These are phyloP conservation scores for Podospora australis DNA, from an alignment of 495 filamentous ascomycete genomes.

Conservation along the genomic window DNA sequence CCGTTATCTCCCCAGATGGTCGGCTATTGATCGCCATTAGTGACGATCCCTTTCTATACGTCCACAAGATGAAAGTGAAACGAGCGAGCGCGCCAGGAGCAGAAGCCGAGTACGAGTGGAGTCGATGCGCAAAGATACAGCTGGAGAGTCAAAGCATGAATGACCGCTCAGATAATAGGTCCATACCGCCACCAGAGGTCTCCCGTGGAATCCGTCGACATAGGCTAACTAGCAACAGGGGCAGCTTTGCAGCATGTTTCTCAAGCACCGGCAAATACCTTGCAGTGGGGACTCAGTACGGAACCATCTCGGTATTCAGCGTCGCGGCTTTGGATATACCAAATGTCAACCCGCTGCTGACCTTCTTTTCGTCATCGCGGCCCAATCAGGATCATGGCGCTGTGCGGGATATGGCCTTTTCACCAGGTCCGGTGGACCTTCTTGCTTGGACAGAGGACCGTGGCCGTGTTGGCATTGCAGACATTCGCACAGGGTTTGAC, in stretches of 20 bases:
- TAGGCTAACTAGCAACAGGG: conserved; percentile 26
- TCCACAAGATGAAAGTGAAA: conserved; percentile 51
- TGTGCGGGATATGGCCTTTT: conserved; percentile 85
- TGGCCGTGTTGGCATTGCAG: conserved; percentile 75
- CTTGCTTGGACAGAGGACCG: conserved; percentile 90
- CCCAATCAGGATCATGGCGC: conserved; percentile 60
- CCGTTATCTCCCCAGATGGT: conserved; percentile 84
- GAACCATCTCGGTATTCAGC: conserved; percentile 48
- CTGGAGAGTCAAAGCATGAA: conserved; percentile 42
- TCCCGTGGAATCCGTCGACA: neutral
- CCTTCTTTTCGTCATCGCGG: conserved; percentile 50
- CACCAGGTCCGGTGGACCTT: conserved; percentile 83
- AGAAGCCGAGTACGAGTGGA: conserved; percentile 34
- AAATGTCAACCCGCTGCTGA: conserved; percentile 35
- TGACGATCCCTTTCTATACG: conserved; percentile 75
- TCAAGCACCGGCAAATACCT: conserved; percentile 45
- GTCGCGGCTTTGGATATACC: conserved; percentile 30
- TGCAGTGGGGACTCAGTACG: conserved; percentile 53
- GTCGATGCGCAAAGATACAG: conserved; percentile 32
- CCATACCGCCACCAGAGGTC: neutral
- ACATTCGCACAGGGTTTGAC: conserved; percentile 69
- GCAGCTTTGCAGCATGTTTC: conserved; percentile 52
- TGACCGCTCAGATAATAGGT: conserved; percentile 38
- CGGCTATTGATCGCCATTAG: conserved; percentile 74
- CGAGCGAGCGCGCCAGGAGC: neutral